Evolutionary conservation across 1,284 basidiomycete genomes (phyloP).

Genomic region (Phlebopus sp.): DNA sequence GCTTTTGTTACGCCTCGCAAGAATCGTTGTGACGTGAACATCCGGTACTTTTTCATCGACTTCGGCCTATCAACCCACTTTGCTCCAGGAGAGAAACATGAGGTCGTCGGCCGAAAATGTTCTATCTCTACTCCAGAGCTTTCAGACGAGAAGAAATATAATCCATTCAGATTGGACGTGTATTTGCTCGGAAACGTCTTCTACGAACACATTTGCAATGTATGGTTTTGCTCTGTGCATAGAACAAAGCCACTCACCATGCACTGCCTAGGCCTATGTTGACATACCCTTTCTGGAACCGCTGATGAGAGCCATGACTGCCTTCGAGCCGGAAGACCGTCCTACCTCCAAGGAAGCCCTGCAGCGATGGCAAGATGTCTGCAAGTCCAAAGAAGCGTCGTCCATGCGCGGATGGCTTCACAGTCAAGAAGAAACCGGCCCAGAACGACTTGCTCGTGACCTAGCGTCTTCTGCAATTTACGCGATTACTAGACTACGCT

Average conservation of each 20-base stretch:
- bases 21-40: constrained; percentile 15
- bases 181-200: constrained; percentile 18
- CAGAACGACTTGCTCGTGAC: no score
- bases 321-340: constrained; percentile 11
- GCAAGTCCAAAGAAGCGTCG: no score
- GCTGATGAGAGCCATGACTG: constrained; percentile 14
- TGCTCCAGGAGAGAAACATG: not conserved
- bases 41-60: constrained; percentile 28
- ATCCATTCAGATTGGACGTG: constrained; percentile 22
- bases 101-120: constrained; percentile 6
- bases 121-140: constrained; percentile 15
- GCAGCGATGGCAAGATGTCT: no score
- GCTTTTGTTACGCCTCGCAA: not conserved
- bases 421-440: no score
- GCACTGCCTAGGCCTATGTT: constrained; percentile 11
- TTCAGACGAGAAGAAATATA: constrained; percentile 8
- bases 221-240: not conserved
- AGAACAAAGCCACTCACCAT: not conserved
- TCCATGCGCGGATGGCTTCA: no score
- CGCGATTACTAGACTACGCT: no score
- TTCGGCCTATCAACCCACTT: constrained; percentile 20
- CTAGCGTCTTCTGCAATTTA: no score
- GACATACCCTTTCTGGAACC: constrained; percentile 3
- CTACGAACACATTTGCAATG: constrained; percentile 14
- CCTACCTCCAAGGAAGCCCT: constrained; percentile 2